A percentile compares a stretch with the other conserved stretches of the same genome.
Evolutionary conservation across 305 asterid genomes (phyloP).

Genomic region (Lippia alba): DNA sequence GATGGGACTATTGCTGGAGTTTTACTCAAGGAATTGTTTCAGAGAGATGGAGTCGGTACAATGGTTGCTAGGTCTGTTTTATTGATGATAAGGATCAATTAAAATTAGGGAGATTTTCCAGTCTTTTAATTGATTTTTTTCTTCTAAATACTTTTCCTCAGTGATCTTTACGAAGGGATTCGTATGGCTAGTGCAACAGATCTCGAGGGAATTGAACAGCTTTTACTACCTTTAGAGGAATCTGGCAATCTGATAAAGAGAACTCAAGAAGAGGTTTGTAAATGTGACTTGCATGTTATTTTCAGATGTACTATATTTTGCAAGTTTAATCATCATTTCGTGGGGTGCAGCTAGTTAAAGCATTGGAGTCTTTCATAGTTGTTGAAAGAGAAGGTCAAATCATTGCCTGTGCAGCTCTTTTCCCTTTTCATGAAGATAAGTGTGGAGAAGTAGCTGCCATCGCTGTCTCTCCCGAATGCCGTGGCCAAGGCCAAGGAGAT

Average conservation of each 20-base stretch:
- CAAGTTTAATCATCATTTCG: constrained; percentile 21
- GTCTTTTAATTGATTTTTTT: constrained; percentile 21
- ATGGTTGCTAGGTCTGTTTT: constrained; percentile 82
- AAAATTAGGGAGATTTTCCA: not conserved
- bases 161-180: constrained; percentile 96
- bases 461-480: constrained; percentile 98
- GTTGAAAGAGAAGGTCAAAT: constrained; percentile 96
- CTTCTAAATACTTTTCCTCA: constrained; percentile 17
- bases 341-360: constrained; percentile 61
- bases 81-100: constrained; percentile 7
- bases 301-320: constrained; percentile 18
- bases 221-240: constrained; percentile 82
- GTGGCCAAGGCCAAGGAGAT: constrained; percentile 98
- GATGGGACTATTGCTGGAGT: constrained; percentile 92
- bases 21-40: constrained; percentile 78
- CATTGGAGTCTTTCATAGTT: constrained; percentile 71
- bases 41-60: constrained; percentile 93
- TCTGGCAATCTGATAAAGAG: constrained; percentile 83
- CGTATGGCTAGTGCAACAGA: constrained; percentile 76
- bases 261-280: constrained; percentile 78
- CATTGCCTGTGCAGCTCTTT: constrained; percentile 89
- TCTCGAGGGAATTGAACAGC: constrained; percentile 67
- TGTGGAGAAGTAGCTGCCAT: constrained; percentile 98
- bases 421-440: constrained; percentile 71
- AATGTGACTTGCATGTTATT: constrained; percentile 17